Evolutionary conservation across 1,139 yeast species (phyloP).

Genomic region (Diutina siamensis): DNA sequence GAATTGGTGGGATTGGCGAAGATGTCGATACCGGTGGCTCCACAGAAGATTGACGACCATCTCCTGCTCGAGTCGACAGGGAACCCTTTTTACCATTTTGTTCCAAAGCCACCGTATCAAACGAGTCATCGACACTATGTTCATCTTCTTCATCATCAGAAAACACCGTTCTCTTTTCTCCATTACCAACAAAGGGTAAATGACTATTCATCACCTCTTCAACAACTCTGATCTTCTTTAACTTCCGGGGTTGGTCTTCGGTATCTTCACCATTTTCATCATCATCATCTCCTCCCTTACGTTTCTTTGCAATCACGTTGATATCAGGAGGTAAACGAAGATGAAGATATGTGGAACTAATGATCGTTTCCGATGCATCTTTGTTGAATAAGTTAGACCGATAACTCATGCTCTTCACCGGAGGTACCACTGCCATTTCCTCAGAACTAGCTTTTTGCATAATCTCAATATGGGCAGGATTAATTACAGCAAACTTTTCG

Average conservation of each 20-base stretch:
- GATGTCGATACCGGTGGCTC: neutral
- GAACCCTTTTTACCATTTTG: too few relatives aligned
- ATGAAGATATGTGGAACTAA: neutral
- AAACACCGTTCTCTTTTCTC: neutral
- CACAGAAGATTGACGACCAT: neutral
- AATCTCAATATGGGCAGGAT: neutral
- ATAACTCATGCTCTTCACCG: neutral
- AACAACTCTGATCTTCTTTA: neutral
- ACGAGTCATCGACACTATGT: neutral
- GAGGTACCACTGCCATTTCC: neutral
- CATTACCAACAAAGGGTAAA: neutral
- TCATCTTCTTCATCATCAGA: neutral
- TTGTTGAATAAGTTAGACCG: neutral
- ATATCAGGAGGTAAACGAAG: constrained; percentile 1
- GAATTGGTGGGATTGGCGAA: neutral
- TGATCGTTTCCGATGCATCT: neutral
- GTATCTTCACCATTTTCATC: too few relatives aligned
- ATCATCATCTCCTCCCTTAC: neutral
- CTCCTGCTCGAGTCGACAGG: too few relatives aligned
- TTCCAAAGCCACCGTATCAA: neutral
- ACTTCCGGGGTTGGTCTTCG: neutral
- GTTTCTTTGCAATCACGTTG: neutral
- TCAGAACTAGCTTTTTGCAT: neutral
- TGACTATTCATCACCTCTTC: neutral
- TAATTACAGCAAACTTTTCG: constrained; percentile 1